A percentile compares a stretch with the other conserved stretches of the same genome.
Conservation (phyloP, 176 grass and related monocot species). For the Zea luxurians region DNA sequence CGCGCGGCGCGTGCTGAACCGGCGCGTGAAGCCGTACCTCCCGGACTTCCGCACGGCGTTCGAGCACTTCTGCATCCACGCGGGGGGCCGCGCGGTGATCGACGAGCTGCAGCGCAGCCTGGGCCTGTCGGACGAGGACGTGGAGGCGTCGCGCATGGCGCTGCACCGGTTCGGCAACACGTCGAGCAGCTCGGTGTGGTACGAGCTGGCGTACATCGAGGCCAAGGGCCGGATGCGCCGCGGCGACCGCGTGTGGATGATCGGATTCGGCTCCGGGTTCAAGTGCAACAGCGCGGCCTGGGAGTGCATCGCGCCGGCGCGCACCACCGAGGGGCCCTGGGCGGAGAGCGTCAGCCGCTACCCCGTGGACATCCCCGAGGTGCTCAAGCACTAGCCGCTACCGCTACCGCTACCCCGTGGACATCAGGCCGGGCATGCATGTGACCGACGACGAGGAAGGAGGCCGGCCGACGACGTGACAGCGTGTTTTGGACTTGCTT, state of each 20-base stretch:
- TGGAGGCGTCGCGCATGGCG: conserved; percentile 91
- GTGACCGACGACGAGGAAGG: not conserved
- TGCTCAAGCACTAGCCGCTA: conserved; percentile 63
- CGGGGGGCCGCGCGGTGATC: conserved; percentile 77
- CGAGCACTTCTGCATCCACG: conserved; percentile 99
- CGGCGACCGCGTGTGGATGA: conserved; percentile 79
- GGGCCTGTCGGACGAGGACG: conserved; percentile 63
- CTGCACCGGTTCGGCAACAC: conserved; percentile 95
- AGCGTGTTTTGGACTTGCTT: not conserved
- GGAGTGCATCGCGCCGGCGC: conserved; percentile 62
- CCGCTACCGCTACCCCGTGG: too few relatives aligned
- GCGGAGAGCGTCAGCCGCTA: conserved; percentile 56
- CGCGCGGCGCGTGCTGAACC: conserved; percentile 52
- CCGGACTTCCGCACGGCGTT: conserved; percentile 83
- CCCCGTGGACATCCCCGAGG: conserved; percentile 66
- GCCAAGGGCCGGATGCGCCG: conserved; percentile 63
- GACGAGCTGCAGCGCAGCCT: conserved; percentile 95
- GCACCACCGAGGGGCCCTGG: conserved; percentile 53
- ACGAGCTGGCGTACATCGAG: conserved; percentile 92
- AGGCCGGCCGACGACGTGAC: conserved; percentile 20
- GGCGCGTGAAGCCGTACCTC: conserved; percentile 64
- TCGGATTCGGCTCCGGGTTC: conserved; percentile 85
- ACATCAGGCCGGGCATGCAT: too few relatives aligned
- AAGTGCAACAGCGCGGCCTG: conserved; percentile 92
- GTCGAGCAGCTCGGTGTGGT: conserved; percentile 92